phyloP scores from a whole-genome alignment of 1,284 basidiomycete species.

The Coriolopsis trogii region DNA sequence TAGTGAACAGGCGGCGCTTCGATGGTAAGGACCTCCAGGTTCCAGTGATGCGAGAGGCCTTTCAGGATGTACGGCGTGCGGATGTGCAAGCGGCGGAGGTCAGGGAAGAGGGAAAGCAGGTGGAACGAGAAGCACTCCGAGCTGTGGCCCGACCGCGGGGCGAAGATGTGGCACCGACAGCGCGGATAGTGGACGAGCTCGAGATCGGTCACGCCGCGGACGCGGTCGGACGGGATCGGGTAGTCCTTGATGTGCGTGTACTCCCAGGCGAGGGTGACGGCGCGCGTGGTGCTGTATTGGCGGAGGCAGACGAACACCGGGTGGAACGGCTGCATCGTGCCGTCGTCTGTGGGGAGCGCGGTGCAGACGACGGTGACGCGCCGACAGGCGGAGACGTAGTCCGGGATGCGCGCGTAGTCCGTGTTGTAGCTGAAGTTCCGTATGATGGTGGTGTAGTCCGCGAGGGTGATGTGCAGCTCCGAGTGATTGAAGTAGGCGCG shows the following conservation, averaged over 20 bases:
- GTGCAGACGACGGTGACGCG: constrained; percentile 14
- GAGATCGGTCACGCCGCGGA: constrained; percentile 17
- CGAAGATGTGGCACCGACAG: constrained; percentile 19
- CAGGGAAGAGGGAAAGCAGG: constrained; percentile 16
- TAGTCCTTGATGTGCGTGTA: constrained; percentile 19
- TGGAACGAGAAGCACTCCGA: constrained; percentile 17
- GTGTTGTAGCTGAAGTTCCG: constrained; percentile 8
- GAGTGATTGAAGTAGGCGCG: constrained; percentile 11
- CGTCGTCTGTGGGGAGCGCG: constrained; percentile 11
- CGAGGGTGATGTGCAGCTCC: constrained; percentile 16
- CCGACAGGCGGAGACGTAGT: constrained; percentile 15
- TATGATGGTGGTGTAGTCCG: constrained; percentile 5
- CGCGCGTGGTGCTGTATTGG: constrained; percentile 8
- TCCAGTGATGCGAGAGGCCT: constrained; percentile 2
- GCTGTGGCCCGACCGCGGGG: not conserved
- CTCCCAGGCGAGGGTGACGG: constrained; percentile 16
- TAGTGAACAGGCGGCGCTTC: constrained; percentile 17
- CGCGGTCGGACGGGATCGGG: constrained; percentile 2
- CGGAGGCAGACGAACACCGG: constrained; percentile 18
- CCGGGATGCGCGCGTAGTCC: constrained; percentile 19
- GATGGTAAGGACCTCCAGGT: constrained; percentile 8
- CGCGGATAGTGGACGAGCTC: constrained; percentile 20
- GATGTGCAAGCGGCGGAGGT: constrained; percentile 18
- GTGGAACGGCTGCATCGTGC: constrained; percentile 9
- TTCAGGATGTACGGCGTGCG: constrained; percentile 20